phyloP scores from a whole-genome alignment of 179 eudicot species.

The Drosera spatulata region DNA sequence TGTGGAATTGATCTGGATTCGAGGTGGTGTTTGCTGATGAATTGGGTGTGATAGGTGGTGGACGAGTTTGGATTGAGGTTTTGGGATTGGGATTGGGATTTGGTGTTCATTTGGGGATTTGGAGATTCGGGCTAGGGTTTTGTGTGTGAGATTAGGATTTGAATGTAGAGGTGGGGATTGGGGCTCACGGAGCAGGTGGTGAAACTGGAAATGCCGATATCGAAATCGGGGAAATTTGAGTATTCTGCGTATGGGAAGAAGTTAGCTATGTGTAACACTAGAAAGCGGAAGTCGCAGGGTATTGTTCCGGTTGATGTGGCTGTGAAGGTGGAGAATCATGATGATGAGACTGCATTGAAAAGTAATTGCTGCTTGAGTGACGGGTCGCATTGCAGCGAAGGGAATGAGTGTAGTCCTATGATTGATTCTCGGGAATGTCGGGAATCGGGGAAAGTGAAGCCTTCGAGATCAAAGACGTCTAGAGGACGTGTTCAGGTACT shows the following conservation, averaged over 20 bases:
- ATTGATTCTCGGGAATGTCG: constrained; percentile 6
- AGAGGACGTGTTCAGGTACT: constrained; percentile 42
- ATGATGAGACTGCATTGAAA: constrained; percentile 9
- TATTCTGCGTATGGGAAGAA: constrained; percentile 18
- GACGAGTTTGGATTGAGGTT: too few species aligned
- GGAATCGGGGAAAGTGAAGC: constrained; percentile 7
- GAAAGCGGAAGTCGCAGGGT: constrained; percentile 25
- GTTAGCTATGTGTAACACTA: constrained; percentile 16
- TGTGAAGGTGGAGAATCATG: constrained; percentile 8
- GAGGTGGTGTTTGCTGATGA: too few species aligned
- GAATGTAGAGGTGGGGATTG: constrained; percentile 2
- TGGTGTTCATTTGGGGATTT: too few species aligned
- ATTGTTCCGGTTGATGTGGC: constrained; percentile 14
- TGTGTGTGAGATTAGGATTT: too few species aligned
- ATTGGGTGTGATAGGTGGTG: too few species aligned
- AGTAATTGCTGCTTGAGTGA: constrained; percentile 27
- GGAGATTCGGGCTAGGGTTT: too few species aligned
- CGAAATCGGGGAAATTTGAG: constrained; percentile 32
- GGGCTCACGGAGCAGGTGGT: constrained; percentile 25
- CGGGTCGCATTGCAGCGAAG: constrained; percentile 20
- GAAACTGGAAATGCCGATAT: constrained; percentile 40
- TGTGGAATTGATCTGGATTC: too few species aligned
- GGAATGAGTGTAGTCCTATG: constrained; percentile 19
- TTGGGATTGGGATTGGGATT: too few species aligned
- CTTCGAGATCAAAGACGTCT: constrained; percentile 25